These are phyloP conservation scores for Moesziomyces parantarcticus DNA, from an alignment of 1,284 basidiomycete species.

Conservation along the genomic window DNA sequence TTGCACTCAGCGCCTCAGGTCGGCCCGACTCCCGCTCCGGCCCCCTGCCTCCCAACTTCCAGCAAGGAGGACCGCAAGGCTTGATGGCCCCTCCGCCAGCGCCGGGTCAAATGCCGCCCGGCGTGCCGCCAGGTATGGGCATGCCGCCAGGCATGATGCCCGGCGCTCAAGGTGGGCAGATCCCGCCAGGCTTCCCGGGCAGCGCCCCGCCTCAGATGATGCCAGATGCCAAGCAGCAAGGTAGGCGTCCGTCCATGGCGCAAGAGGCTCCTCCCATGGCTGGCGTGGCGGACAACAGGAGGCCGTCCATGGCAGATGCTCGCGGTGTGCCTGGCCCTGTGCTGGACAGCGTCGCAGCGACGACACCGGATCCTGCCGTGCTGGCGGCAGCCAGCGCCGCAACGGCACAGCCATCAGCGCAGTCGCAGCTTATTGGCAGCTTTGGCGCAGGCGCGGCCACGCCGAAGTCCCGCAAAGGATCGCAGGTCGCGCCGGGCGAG, in stretches of 20 bases:
- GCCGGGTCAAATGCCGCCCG: conserved; percentile 39
- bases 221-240: conserved; percentile 35
- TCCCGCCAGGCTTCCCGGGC: conserved; percentile 26
- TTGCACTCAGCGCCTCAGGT: conserved; percentile 33
- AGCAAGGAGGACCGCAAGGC: conserved; percentile 30
- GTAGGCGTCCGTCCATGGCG: conserved; percentile 34
- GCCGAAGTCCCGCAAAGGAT: conserved; percentile 22
- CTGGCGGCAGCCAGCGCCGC: conserved; percentile 48
- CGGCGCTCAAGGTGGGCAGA: conserved; percentile 18
- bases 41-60: conserved; percentile 27
- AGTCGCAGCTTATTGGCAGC: conserved; percentile 40
- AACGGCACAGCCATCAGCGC: conserved; percentile 27
- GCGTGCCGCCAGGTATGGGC: conserved; percentile 24
- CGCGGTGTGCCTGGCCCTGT: conserved; percentile 12
- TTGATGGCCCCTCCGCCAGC: conserved; percentile 51
- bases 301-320: conserved; percentile 16
- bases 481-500: conserved; percentile 12
- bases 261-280: conserved; percentile 28
- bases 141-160: conserved; percentile 30
- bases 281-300: conserved; percentile 22
- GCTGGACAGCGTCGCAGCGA: conserved; percentile 23
- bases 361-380: conserved; percentile 30
- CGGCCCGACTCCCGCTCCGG: conserved; percentile 41
- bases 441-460: conserved; percentile 18
- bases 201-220: conserved; percentile 23